Evolutionary conservation across 306 rosid species (phyloP).

Genomic region (Delonix regia): DNA sequence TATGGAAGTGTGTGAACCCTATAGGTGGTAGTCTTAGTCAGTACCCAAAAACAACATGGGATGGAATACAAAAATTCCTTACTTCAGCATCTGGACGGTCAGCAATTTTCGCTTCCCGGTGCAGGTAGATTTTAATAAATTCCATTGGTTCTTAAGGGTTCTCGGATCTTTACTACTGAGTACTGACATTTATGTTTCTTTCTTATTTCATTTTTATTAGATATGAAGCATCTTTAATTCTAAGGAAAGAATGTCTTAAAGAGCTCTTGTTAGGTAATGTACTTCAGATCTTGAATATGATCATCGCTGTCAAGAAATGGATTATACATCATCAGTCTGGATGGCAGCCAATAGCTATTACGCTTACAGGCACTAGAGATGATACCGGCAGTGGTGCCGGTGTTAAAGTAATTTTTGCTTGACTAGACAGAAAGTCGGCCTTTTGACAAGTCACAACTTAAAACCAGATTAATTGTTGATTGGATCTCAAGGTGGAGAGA

Average conservation of each 20-base stretch:
- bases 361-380: conserved; percentile 45
- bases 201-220: conserved; percentile 42
- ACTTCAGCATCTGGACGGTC: conserved; percentile 61
- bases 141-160: conserved; percentile 13
- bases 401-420: conserved; percentile 33
- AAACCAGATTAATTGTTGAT: conserved; percentile 14
- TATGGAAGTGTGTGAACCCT: conserved; percentile 78
- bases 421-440: conserved; percentile 20
- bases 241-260: conserved; percentile 61
- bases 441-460: conserved; percentile 23
- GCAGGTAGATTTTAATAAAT: conserved; percentile 56
- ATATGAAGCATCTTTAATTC: conserved; percentile 65
- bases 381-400: conserved; percentile 35
- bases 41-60: conserved; percentile 57
- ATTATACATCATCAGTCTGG: conserved; percentile 64
- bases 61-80: conserved; percentile 55
- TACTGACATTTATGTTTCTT: conserved; percentile 1
- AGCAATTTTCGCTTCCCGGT: conserved; percentile 56
- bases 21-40: conserved; percentile 51
- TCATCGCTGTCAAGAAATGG: conserved; percentile 66
- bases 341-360: conserved; percentile 76
- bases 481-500: conserved; percentile 27
- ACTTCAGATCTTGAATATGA: conserved; percentile 69
- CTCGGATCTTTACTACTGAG: conserved; percentile 15
- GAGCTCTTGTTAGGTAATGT: conserved; percentile 65